Evolutionary conservation across 2,329 filamentous ascomycete genomes (phyloP), one percentile per base, ranked within the genome.

Genomic region (Xylaria sp.): DNA sequence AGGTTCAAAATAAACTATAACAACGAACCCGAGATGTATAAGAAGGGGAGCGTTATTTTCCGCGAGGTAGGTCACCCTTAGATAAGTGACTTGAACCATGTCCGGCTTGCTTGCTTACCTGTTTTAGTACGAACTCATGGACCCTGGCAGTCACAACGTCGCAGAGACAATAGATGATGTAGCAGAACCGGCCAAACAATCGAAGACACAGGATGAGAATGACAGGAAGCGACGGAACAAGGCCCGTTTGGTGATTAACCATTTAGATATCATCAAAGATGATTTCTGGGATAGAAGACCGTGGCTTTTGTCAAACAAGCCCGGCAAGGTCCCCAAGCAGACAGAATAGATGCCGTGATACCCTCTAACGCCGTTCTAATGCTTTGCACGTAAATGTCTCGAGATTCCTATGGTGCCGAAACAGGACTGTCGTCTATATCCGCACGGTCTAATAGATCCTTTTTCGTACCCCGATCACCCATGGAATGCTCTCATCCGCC

Each of bases 1-100:
- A 84, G 85, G 25, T 98, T 97, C 75, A 86, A 88, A 2, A 93
- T 98, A 74, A 99, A 99, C 78, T 99, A 99, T 79, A 99, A 99
- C 77, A 95, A 97, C 68, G 95, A 99, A 76, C 87, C 87, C 0
- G 92, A 96, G 65, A 93, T 97, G 15, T 97, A 87, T 76, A 95
- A 90, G 75, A 99, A 98, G 75, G 95, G 95, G 4, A 98, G 92
- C 67, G 90, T 97, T 1, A 78, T 98, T 4, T 95, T 93, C 74
- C 85, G 93, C 70, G 90, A 95, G 74, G 90, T 90, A 77, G 72
- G 85, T 53, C 37, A 19, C 27, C 29, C 15, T 44, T 21, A 3
- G 1, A 31, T 29, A 25, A 21, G 19, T 13, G 2, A 41, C 19
- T 17, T n/a, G 9, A 19, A 37, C 33, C 25, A 33, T 47, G 38